A percentile compares a stretch with the other conserved stretches of the same genome.
These are phyloP conservation scores for Psilocybe subaeruginosa DNA, from an alignment of 768 basidiomycete genomes.

Conservation along the genomic window DNA sequence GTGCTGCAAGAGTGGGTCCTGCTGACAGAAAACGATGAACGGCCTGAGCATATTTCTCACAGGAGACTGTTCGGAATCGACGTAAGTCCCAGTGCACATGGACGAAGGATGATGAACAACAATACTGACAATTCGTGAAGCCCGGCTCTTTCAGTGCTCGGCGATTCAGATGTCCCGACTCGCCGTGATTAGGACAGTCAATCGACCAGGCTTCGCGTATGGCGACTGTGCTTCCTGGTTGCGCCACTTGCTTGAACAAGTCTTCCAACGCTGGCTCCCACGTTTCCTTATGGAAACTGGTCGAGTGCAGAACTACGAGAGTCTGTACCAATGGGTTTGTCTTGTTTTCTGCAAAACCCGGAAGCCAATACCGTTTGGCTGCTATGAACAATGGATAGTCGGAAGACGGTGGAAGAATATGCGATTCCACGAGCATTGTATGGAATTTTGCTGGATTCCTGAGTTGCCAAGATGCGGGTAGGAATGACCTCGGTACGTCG, in stretches of 20 bases:
- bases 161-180: slow-evolving; percentile 58
- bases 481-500: not conserved
- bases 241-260: slow-evolving; percentile 40
- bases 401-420: slow-evolving; percentile 33
- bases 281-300: slow-evolving; percentile 76
- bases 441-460: not conserved
- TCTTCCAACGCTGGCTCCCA: slow-evolving; percentile 64
- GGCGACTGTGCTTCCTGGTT: slow-evolving; percentile 7
- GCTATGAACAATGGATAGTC: slow-evolving; percentile 53
- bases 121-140: slow-evolving; percentile 48
- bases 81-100: slow-evolving; percentile 1
- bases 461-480: not conserved
- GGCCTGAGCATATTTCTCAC: slow-evolving; percentile 63
- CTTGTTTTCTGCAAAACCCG: slow-evolving; percentile 36
- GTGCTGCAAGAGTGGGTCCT: slow-evolving; percentile 38
- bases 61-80: slow-evolving; percentile 48
- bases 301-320: slow-evolving; percentile 66
- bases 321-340: slow-evolving; percentile 50
- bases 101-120: slow-evolving; percentile 2
- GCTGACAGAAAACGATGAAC: slow-evolving; percentile 57
- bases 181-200: slow-evolving; percentile 77
- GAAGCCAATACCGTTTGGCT: slow-evolving; percentile 60
- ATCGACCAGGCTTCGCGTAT: slow-evolving; percentile 68
- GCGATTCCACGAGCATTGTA: slow-evolving; percentile 23
- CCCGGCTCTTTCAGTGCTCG: slow-evolving; percentile 43